A percentile compares a stretch with the other conserved stretches of the same genome.
These are phyloP conservation scores for Xenoacremonium recifei DNA, from an alignment of 2,329 filamentous ascomycete genomes.

Conservation along the genomic window DNA sequence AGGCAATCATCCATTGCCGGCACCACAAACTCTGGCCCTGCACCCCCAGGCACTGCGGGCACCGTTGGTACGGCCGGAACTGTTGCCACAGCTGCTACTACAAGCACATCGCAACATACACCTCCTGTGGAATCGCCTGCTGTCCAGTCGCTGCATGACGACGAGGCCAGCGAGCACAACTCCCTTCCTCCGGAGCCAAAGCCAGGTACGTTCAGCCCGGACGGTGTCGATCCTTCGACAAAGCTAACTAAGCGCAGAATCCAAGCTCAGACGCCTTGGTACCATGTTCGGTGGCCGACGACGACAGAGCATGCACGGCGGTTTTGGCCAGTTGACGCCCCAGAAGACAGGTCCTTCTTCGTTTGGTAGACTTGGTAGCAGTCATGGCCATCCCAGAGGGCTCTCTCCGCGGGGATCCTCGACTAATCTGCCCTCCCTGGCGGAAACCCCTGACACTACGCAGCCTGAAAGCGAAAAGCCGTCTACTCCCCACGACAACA, in stretches of 20 bases:
- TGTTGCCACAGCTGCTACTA: conserved; percentile 7
- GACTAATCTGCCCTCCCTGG: conserved; percentile 58
- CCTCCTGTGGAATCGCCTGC: conserved; percentile 7
- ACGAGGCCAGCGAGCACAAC: conserved; percentile 43
- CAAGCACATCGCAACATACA: conserved; percentile 6
- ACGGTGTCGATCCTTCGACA: too few relatives aligned
- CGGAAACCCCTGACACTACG: conserved; percentile 51
- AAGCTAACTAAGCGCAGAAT: conserved; percentile 39
- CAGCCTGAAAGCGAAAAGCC: conserved; percentile 25
- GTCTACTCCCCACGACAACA: conserved; percentile 39
- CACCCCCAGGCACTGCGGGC: conserved; percentile 25
- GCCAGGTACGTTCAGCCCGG: conserved; percentile 33
- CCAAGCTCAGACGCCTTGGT: conserved; percentile 62
- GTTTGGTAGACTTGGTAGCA: conserved; percentile 64
- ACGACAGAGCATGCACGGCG: conserved; percentile 64
- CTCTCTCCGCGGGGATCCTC: conserved; percentile 60
- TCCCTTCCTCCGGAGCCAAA: conserved; percentile 31
- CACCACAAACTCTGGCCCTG: conserved; percentile 22
- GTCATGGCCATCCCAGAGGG: conserved; percentile 47
- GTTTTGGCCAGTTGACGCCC: conserved; percentile 57
- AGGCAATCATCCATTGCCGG: conserved; percentile 39
- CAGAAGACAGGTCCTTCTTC: conserved; percentile 49
- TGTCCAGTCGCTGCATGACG: conserved; percentile 14
- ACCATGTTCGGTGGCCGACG: conserved; percentile 64
- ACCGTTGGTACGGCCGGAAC: conserved; percentile 11